Base-by-base conservation (phyloP, 495 filamentous ascomycete species). In the Bathelium albidoporum region DNA sequence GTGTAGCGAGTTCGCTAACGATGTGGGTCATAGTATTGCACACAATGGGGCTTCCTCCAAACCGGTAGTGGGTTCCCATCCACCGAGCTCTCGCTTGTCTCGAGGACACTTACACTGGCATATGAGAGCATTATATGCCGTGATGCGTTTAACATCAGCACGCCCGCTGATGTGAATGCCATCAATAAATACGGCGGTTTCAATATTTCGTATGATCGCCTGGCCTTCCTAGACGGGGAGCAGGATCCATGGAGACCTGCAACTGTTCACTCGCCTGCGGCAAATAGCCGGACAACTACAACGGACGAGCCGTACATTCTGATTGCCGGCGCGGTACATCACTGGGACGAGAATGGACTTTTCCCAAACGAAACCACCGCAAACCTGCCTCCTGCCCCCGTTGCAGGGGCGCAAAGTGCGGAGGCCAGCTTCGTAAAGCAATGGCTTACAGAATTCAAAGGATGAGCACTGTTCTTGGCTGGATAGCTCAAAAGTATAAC, bases 161-260 rank as follows among this genome's bases (percentile, higher is more conserved):
- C 71, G 1, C 78, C 80, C 0, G 76, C 87, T 0, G 71, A 88
- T 59, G 72, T 83, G 0, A 73, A 80, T 2, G 70, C 75, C 16
- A 83, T 89, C 72, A 89, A 90, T 73, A 80, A 83, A 63, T 82
- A 87, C 70, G 88, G 88, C 39, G 86, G 85, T n/a, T 87, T 68
- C 60, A 64, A 86, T 53, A 96, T 96, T 69, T 80, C 85, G 62
- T 77, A 72, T 62, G 65, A 71, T 18, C 66, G 68, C 41, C 66
- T 77, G 14, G 74, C 75, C 10, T 62, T 74, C 34, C 76, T 91
- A 59, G 87, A 86, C 63, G 87, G 87, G 16, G 76, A 87, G 61
- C 77, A 77, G 59, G 88, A 91, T 70, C 86, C 88, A 0, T 91
- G 88, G 88, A 78, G 84, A 7, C 79, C 81, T 0, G 85, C 85